Evolutionary conservation across 192 early-diverging fungal species (phyloP), one percentile per base, ranked within the genome.

Genomic region (Umbelopsis isabellina): DNA sequence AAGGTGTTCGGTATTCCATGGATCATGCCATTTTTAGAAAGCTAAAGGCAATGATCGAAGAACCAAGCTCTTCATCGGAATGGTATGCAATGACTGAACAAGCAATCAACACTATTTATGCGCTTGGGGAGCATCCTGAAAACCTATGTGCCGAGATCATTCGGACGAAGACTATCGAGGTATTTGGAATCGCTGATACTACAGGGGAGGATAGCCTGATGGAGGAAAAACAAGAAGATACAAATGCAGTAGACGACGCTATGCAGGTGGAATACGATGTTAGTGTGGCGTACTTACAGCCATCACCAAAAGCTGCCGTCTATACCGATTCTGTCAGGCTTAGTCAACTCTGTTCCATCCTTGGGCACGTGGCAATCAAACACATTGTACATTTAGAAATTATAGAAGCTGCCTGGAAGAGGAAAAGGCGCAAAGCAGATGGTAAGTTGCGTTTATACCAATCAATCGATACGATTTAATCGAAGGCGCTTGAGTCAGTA

Each of bases 291-390:
- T 71, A 78, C n/a, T 76, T 78, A 27, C 72, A 74, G 20, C 55
- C 33, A 20, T 13, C 67, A n/a, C 47, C 25, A 46, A 33, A 49
- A 49, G n/a, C 47, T 20, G 67, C 68, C 10, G 25, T 68, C 23
- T 52, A 67, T 37, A 45, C 65, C 11, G 85, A 90, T 67, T 76
- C 91, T 33, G 87, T 92, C 76, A 91, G 93, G 46, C 85, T 99
- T 11, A 88, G 90, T 66, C 92, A 96, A 49, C 80, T 99, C 15
- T 75, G 96, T 22, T 98, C 98, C 67, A 82, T 98, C 30, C 91
- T 96, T 30, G 97, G 98, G 0, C 98, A 99, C 78, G 89, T 97
- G 16, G 97, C 94, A 0, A 92, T 98, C 71, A 96, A 98, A 81
- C 92, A 97, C 72, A 96, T 97, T 75, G 96, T 97, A 35, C 91